A percentile compares a stretch with the other conserved stretches of the same genome.
Evolutionary conservation across 2,329 filamentous ascomycete genomes (phyloP).

Genomic region (Endothia cerciana): DNA sequence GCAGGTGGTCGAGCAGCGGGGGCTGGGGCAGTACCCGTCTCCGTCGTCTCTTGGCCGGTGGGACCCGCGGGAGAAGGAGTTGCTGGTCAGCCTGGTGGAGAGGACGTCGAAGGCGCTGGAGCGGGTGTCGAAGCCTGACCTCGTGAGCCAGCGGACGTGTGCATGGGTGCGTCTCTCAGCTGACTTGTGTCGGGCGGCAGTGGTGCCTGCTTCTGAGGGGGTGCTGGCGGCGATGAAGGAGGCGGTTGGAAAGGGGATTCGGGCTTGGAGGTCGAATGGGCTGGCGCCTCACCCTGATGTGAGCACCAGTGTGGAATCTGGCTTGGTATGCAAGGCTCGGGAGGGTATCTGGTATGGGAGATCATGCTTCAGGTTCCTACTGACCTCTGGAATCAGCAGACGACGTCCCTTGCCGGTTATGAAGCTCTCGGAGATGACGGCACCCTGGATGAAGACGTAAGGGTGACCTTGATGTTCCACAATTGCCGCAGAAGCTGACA

Average conservation of each 20-base stretch:
- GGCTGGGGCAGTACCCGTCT: conserved; percentile 1
- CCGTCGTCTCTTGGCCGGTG: not conserved
- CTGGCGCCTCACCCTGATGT: not conserved
- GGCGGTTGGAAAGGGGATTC: conserved; percentile 8
- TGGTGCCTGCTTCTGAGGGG: conserved; percentile 2
- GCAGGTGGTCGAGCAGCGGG: conserved; percentile 18
- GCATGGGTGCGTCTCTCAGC: conserved; percentile 22
- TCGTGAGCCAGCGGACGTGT: conserved; percentile 24
- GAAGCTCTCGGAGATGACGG: not conserved
- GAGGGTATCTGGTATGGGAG: not conserved
- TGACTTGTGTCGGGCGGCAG: conserved; percentile 17
- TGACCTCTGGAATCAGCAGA: not conserved
- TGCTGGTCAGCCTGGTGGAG: conserved; percentile 4
- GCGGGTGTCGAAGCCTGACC: conserved; percentile 17
- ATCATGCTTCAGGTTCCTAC: not conserved
- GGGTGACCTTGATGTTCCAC: not conserved
- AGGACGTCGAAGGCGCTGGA: conserved; percentile 14
- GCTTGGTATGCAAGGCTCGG: not conserved
- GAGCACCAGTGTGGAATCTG: not conserved
- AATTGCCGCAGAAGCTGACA: not conserved
- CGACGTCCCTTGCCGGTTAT: not conserved
- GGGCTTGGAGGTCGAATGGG: conserved; percentile 12
- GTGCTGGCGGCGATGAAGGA: conserved; percentile 13
- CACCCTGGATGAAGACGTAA: conserved; percentile 20
- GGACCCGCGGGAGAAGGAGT: not conserved